phyloP scores from a whole-genome alignment of 345 rosid genomes.

The Hirschfeldia incana region DNA sequence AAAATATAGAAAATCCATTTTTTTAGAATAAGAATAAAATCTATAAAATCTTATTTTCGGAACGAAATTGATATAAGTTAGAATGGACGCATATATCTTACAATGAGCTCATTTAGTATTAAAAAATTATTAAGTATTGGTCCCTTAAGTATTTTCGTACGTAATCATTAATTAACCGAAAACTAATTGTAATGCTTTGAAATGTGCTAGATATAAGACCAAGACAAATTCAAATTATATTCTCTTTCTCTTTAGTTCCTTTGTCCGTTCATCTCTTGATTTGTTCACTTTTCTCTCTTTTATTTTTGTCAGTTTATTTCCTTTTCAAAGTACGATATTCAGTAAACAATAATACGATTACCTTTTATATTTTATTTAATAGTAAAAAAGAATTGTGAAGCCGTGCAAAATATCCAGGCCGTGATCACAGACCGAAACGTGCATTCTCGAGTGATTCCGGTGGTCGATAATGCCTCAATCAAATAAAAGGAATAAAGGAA shows the following conservation, averaged over 20 bases:
- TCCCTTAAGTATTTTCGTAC: too few species aligned
- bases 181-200: too few species aligned
- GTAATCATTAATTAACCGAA: too few species aligned
- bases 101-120: neutral
- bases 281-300: neutral
- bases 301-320: neutral
- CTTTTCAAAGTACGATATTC: slow-evolving; percentile 7
- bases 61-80: too few species aligned
- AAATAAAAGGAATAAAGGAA: neutral
- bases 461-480: slow-evolving; percentile 2
- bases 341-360: slow-evolving; percentile 2
- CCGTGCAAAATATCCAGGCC: slow-evolving; percentile 15
- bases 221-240: neutral
- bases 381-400: neutral
- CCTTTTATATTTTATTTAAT: neutral
- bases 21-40: too few species aligned
- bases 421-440: slow-evolving; percentile 22
- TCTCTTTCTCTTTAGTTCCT: neutral
- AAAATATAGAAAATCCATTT: too few species aligned
- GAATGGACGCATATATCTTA: neutral
- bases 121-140: too few species aligned
- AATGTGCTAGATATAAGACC: too few species aligned
- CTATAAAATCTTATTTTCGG: too few species aligned
- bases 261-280: neutral
- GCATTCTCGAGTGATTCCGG: neutral